These are phyloP conservation scores for Chenopodium berlandieri DNA, from an alignment of 148 eudicot genomes.

Conservation along the genomic window DNA sequence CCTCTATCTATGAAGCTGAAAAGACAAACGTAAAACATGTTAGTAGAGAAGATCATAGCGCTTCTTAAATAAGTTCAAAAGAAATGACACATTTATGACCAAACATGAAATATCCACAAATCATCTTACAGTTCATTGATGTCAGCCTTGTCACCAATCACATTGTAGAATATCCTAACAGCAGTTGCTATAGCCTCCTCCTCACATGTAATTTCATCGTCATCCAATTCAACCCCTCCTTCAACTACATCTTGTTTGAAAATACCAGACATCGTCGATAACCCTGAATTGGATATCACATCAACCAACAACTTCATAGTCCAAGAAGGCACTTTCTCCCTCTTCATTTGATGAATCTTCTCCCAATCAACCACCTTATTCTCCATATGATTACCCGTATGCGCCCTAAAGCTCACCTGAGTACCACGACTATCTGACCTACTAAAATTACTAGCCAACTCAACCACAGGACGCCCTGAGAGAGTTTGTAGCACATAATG, in stretches of 20 bases:
- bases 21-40: slow-evolving; percentile 2
- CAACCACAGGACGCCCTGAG: slow-evolving; percentile 63
- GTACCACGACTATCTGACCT: slow-evolving; percentile 35
- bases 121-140: slow-evolving; percentile 20
- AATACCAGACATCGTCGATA: slow-evolving; percentile 61
- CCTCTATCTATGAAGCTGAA: slow-evolving; percentile 55
- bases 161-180: slow-evolving; percentile 59
- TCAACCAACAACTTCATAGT: slow-evolving; percentile 82
- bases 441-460: slow-evolving; percentile 28
- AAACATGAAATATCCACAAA: not conserved
- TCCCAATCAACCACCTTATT: slow-evolving; percentile 60
- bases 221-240: slow-evolving; percentile 58
- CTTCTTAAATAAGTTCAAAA: too few relatives aligned
- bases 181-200: slow-evolving; percentile 89
- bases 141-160: slow-evolving; percentile 29
- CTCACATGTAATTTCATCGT: slow-evolving; percentile 70
- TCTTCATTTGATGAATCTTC: slow-evolving; percentile 74
- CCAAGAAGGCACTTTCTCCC: slow-evolving; percentile 80
- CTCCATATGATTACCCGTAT: slow-evolving; percentile 28
- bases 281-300: slow-evolving; percentile 67
- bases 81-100: not conserved
- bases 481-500: slow-evolving; percentile 69
- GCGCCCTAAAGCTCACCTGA: slow-evolving; percentile 43
- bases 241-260: slow-evolving; percentile 56
- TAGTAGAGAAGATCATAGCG: not conserved